Conservation (phyloP, 2,329 filamentous ascomycete genomes). For the Colletotrichum destructivum region DNA sequence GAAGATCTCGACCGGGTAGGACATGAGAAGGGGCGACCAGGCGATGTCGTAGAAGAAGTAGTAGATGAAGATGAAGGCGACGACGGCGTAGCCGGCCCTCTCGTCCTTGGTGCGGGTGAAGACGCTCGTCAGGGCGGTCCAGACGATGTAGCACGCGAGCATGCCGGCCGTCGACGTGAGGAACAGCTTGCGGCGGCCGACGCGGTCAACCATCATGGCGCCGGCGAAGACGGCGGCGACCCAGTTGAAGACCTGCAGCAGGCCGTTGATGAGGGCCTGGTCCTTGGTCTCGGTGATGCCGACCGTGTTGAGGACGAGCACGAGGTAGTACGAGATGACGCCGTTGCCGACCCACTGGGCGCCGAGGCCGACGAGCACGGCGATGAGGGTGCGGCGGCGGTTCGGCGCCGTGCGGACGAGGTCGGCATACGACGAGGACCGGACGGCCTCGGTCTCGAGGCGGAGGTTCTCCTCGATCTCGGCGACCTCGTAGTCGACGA, state of each 20-base stretch:
- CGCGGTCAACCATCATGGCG: slow-evolving; percentile 60
- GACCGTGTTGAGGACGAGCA: slow-evolving; percentile 49
- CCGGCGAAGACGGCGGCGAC: slow-evolving; percentile 46
- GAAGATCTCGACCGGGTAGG: slow-evolving; percentile 44
- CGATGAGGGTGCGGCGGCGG: slow-evolving; percentile 48
- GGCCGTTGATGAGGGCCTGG: slow-evolving; percentile 59
- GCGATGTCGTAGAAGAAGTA: slow-evolving; percentile 43
- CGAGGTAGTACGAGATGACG: slow-evolving; percentile 57
- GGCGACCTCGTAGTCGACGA: slow-evolving; percentile 56
- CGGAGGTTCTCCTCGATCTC: slow-evolving; percentile 59
- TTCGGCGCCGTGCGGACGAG: slow-evolving; percentile 49
- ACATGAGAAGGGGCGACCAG: slow-evolving; percentile 37
- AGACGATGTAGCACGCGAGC: slow-evolving; percentile 47
- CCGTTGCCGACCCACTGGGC: slow-evolving; percentile 50
- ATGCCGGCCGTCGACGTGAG: slow-evolving; percentile 55
- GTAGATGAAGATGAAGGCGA: slow-evolving; percentile 43
- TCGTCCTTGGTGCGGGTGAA: slow-evolving; percentile 13
- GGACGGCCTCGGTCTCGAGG: slow-evolving; percentile 66
- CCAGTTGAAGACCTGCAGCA: slow-evolving; percentile 39
- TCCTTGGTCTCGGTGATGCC: slow-evolving; percentile 52
- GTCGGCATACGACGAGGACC: slow-evolving; percentile 46
- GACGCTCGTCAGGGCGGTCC: slow-evolving; percentile 43
- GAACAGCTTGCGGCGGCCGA: slow-evolving; percentile 58
- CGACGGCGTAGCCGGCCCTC: slow-evolving; percentile 43
- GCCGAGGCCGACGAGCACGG: slow-evolving; percentile 46